Conservation (phyloP, 2,329 filamentous ascomycete genomes). For the Fusarium ambrosium region DNA sequence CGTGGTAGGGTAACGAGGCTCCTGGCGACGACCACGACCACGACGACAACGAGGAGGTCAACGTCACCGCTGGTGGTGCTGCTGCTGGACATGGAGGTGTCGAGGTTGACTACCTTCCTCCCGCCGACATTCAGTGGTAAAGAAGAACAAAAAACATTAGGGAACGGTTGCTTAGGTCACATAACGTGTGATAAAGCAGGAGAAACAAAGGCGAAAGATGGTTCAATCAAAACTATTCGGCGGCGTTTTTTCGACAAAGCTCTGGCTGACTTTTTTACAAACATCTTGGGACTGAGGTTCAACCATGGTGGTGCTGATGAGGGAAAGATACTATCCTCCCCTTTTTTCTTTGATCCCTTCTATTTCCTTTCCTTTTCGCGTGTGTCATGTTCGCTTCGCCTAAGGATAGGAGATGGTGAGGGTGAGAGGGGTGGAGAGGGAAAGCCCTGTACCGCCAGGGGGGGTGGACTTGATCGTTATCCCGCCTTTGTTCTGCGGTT, state of each 20-base stretch:
- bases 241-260: slow-evolving; percentile 42
- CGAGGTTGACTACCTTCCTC: not conserved
- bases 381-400: slow-evolving; percentile 15
- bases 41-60: slow-evolving; percentile 6
- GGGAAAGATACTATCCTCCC: slow-evolving; percentile 93
- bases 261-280: slow-evolving; percentile 43
- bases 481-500: slow-evolving; percentile 63
- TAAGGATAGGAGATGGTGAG: not conserved
- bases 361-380: slow-evolving; percentile 32
- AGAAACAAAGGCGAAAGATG: slow-evolving; percentile 40
- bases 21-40: slow-evolving; percentile 19
- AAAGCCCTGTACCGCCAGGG: slow-evolving; percentile 96
- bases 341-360: slow-evolving; percentile 32
- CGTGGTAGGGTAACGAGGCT: slow-evolving; percentile 61
- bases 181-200: slow-evolving; percentile 10
- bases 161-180: slow-evolving; percentile 19
- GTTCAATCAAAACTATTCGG: slow-evolving; percentile 46
- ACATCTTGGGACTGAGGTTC: slow-evolving; percentile 56
- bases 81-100: not conserved
- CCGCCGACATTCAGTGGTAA: slow-evolving; percentile 32
- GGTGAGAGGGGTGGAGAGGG: slow-evolving; percentile 71
- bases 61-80: not conserved
- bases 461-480: slow-evolving; percentile 92
- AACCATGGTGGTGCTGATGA: slow-evolving; percentile 88
- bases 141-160: slow-evolving; percentile 32